These are phyloP conservation scores for Rhodotorula sp. DNA, from an alignment of 1,284 basidiomycete species.

Conservation along the genomic window DNA sequence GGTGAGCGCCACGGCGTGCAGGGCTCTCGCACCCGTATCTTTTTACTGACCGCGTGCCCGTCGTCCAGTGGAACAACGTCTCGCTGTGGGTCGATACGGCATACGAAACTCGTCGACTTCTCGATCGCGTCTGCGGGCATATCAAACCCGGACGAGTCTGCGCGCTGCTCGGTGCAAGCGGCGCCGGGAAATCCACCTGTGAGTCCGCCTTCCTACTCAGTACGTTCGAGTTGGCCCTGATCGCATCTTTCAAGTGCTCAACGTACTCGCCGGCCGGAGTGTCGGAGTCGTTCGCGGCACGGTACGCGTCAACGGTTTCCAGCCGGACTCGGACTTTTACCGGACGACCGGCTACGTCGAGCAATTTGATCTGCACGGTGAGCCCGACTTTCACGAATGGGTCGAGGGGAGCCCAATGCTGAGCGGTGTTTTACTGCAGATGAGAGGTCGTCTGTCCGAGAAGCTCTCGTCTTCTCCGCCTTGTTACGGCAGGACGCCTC, in stretches of 20 bases:
- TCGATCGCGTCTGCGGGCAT: slow-evolving; percentile 56
- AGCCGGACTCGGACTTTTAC: slow-evolving; percentile 54
- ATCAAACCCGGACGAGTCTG: slow-evolving; percentile 56
- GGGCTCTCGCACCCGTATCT: no score
- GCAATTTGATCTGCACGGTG: slow-evolving; percentile 43
- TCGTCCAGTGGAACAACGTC: slow-evolving; percentile 51
- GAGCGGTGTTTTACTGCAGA: slow-evolving; percentile 27
- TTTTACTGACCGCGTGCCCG: slow-evolving; percentile 32
- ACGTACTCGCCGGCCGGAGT: slow-evolving; percentile 58
- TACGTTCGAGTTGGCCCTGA: neutral
- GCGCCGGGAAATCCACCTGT: slow-evolving; percentile 46
- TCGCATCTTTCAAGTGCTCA: slow-evolving; percentile 51
- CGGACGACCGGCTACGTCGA: slow-evolving; percentile 55
- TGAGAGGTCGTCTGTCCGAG: slow-evolving; percentile 63
- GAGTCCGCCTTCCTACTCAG: neutral
- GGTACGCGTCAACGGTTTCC: slow-evolving; percentile 56
- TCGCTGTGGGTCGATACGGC: slow-evolving; percentile 44
- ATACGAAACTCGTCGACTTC: slow-evolving; percentile 46
- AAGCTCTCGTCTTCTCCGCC: slow-evolving; percentile 61
- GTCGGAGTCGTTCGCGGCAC: slow-evolving; percentile 57
- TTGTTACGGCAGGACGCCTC: slow-evolving; percentile 59
- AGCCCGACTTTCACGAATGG: neutral
- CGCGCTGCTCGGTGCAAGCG: slow-evolving; percentile 48
- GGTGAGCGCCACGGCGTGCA: slow-evolving; percentile 46
- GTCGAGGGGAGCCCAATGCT: no score